Conservation (phyloP, 768 basidiomycete species). For the Suillus discolor region DNA sequence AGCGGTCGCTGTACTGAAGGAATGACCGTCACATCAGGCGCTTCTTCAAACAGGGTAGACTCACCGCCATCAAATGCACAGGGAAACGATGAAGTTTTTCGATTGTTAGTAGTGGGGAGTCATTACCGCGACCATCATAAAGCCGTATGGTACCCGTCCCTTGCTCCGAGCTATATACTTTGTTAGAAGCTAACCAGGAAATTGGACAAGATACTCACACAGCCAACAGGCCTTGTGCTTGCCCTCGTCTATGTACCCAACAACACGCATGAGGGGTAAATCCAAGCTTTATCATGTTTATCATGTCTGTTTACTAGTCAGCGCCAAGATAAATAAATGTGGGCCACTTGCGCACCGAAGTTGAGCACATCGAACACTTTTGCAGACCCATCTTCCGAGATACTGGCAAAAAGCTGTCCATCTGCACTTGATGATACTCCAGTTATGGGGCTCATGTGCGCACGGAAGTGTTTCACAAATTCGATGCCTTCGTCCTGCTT, state of each 20-base stretch:
- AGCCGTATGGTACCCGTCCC: constrained; percentile 75
- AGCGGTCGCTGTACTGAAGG: constrained; percentile 83
- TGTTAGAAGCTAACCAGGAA: constrained; percentile 18
- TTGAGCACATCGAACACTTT: constrained; percentile 98
- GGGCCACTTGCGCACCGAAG: constrained; percentile 69
- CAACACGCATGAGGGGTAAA: constrained; percentile 88
- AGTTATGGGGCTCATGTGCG: constrained; percentile 79
- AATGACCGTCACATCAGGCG: constrained; percentile 3
- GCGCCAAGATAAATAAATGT: neutral
- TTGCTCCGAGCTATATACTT: constrained; percentile 69
- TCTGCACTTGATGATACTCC: constrained; percentile 88
- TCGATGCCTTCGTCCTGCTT: constrained; percentile 96
- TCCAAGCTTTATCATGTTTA: constrained; percentile 92
- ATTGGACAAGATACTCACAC: constrained; percentile 55
- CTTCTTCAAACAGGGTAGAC: constrained; percentile 29
- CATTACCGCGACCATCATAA: constrained; percentile 91
- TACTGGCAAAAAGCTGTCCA: constrained; percentile 88
- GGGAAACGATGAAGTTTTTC: constrained; percentile 83
- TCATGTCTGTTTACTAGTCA: constrained; percentile 75
- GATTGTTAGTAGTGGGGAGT: constrained; percentile 73
- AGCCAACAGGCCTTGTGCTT: constrained; percentile 86
- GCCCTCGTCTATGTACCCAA: constrained; percentile 91
- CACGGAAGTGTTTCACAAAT: constrained; percentile 97
- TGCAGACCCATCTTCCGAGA: constrained; percentile 88
- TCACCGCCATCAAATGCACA: constrained; percentile 88